Base-by-base conservation (phyloP, 805 yeast species). In the Lipomyces yamanashiensis region DNA sequence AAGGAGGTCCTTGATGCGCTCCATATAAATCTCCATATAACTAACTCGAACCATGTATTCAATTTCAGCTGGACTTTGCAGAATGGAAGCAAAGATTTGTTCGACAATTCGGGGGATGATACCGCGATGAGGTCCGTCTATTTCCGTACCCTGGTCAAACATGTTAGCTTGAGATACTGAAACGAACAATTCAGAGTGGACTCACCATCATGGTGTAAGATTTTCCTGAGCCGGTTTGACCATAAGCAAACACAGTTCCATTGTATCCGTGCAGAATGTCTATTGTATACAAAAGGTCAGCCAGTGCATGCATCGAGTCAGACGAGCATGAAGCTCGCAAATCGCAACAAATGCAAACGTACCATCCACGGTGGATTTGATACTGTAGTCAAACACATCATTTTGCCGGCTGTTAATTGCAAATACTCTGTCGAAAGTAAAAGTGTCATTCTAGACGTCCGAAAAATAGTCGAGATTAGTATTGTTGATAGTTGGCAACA, bases 11-110 rank as follows among this genome's bases (percentile, higher is more conserved):
- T 82, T 78, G 47, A 92, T 82, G 50, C 82, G 84, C 67, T 92
- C 97, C 81, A 88, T 83, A 74, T 89, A 88, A 12, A 92, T 85
- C 71, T 92, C 97, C 86, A 90, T 81, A 67, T 85, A 87, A 13
- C 90, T 85, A 0, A 89, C 87, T 4, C 85, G 83, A 10, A 90
- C 86, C 0, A 85, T 84, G 71, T 82, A 87, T 69, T 89, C 92
- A 9, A 83, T 78, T 17, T 84, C 84, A 4, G 76, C 66, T n/a
- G 78, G 75, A 3, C 84, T 76, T 21, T 76, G 70, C 43, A 78
- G 74, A 13, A 88, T 86, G 47, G 78, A 78, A 17, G 80, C 76
- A 72, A 90, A 92, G 5, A 92, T 78, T 61, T 82, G 82, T 56
- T 87, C 87, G 17, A 88, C 81, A 15, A 89, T 84, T 40, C 95